Conservation (phyloP, 352 stramenopile species). For the Discostella stelligera region DNA sequence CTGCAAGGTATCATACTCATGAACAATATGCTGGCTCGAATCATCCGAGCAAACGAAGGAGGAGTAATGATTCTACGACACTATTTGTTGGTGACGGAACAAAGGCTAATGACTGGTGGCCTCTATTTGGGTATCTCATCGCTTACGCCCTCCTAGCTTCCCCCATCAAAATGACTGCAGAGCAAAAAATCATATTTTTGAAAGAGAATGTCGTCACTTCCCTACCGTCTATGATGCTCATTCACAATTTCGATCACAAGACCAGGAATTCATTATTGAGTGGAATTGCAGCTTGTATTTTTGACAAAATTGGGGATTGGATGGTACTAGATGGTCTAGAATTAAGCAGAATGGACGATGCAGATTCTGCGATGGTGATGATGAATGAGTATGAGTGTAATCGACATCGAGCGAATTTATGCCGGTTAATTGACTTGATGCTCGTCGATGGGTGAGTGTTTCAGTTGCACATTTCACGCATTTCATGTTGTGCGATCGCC, state of each 20-base stretch:
- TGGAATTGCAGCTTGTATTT: constrained; percentile 34
- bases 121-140: constrained; percentile 26
- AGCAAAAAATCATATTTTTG: constrained; percentile 21
- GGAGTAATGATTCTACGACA: constrained; percentile 6
- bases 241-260: constrained; percentile 20
- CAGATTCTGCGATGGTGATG: neutral
- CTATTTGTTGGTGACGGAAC: neutral
- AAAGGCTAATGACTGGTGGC: constrained; percentile 14
- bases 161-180: neutral
- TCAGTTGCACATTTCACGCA: neutral
- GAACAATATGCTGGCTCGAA: neutral
- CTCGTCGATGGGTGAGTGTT: constrained; percentile 35
- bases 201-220: constrained; percentile 10
- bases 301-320: constrained; percentile 40
- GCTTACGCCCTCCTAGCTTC: constrained; percentile 21
- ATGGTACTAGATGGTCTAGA: constrained; percentile 24
- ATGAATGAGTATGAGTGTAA: constrained; percentile 12
- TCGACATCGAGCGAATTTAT: constrained; percentile 24
- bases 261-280: constrained; percentile 28
- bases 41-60: constrained; percentile 30
- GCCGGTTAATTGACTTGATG: constrained; percentile 44
- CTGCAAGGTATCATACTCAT: constrained; percentile 1
- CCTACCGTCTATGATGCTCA: constrained; percentile 25
- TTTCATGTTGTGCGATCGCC: neutral
- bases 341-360: constrained; percentile 15